Evolutionary conservation across 805 yeast species (phyloP), one percentile per base, ranked within the genome.

Genomic region (Nakazawaea ambrosiae): DNA sequence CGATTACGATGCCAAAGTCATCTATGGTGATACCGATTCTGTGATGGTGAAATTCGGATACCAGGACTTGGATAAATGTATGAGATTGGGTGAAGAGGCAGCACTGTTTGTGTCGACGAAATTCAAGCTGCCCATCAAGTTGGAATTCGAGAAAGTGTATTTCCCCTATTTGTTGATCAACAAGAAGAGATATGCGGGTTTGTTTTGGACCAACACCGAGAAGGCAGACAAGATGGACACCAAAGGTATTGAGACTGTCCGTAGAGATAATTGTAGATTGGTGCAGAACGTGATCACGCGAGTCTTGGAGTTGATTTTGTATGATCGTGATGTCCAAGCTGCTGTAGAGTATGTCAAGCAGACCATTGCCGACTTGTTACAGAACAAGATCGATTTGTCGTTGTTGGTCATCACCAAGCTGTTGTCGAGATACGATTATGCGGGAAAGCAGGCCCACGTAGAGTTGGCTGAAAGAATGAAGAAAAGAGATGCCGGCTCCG

Each of bases 11-110:
- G 80, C 97, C 0, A 74, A 81, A 47, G 98, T 92, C 44, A 81
- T 92, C 28, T 92, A 92, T 55, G 99, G 99, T 68, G 99, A 92
- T 60, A 92, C 99, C 0, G 99, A 92, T 71, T 94, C 98, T 7
- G 99, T 92, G 14, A 94, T 92, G 98, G 96, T 92, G 31, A 89
- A 87, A 54, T 92, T 92, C 64, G 99, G 99, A 2, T 75, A 78
- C 23, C 65, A 67, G 8, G 95, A 87, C 52, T 58, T 90, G 45
- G 78, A 69, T 39, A 82, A 82, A 22, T 85, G 96, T 47, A 94
- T 92, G 98, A 69, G 73, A 37, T 55, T 88, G 39, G 99, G 98
- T 5, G 83, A 88, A 49, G 95, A 90, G 51, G 98, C 97, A 0
- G 99, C 99, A 0, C 83, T 67, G 7, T 76, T 60, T 44, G 97